Base-by-base conservation (phyloP, 345 rosid species). In the Turritis glabra region DNA sequence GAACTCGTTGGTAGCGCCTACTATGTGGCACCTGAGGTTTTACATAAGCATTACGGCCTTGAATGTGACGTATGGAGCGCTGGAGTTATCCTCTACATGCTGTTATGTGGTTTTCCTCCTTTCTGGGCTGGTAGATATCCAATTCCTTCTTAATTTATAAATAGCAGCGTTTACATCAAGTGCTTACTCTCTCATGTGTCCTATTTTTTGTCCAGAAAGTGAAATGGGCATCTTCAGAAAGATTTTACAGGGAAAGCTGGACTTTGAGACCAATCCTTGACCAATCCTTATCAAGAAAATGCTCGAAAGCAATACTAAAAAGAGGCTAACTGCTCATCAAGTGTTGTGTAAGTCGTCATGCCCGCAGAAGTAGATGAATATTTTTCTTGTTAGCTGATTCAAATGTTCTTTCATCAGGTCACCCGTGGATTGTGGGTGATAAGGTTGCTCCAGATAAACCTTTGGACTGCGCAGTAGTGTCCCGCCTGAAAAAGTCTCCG, bases 1-100 rank as follows among this genome's bases (percentile, higher is more conserved):
- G 96, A 90, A 75, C 88, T 90, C n/a, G 92, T 90, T 72, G 96
- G 96, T 18, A 90, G 96, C 57, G 89, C 96, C 1, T 90, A 88
- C 82, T 90, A 90, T 72, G 91, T 90, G 27, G 96, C 96, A 64
- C 96, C 96, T 13, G 96, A 90, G 81, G 88, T 90, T 57, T 77
- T 90, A 63, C 84, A 85, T 69, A 90, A 86, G 75, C 82, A 82
- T 69, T 90, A 90, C 47, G 89, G 96, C 17, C 87, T 72, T 19
- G 90, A 90, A 77, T 75, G 88, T 58, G 96, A 90, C 48, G 89
- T 90, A 14, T 90, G 96, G 96, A 90, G 96, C 60, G 96, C 91
- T 27, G 96, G 96, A 52, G 85, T 90, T 75, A 88, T 90, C 71
- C 79, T 90, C 63, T 86, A 89, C 78, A 89, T 89, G 64, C 80